phyloP scores from a whole-genome alignment of 805 yeast species.

The Ogataea methanolica region DNA sequence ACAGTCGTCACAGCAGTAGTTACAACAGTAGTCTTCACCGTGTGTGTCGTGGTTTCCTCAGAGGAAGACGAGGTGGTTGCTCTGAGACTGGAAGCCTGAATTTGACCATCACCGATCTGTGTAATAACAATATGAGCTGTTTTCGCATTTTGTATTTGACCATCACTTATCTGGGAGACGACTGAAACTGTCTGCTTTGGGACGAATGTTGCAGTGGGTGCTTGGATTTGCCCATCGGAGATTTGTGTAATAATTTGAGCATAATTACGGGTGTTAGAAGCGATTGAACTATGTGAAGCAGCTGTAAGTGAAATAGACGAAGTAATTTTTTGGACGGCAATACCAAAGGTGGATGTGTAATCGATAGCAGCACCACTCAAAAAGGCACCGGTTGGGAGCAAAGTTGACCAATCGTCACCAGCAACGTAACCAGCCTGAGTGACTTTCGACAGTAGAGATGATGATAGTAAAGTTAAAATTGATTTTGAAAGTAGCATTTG shows the following conservation, averaged over 20 bases:
- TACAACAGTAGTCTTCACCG: conserved; percentile 8
- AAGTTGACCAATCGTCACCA: conserved; percentile 59
- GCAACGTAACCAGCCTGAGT: conserved; percentile 42
- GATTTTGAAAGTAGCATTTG: not conserved
- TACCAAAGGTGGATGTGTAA: conserved; percentile 57
- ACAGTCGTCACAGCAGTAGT: conserved; percentile 9
- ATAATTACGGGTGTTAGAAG: conserved; percentile 37
- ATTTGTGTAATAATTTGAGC: conserved; percentile 33
- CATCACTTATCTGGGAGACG: conserved; percentile 41
- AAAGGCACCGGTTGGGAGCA: conserved; percentile 54
- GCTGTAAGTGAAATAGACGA: conserved; percentile 28
- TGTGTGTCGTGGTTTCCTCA: conserved; percentile 11
- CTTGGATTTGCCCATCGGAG: conserved; percentile 41
- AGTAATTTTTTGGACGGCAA: conserved; percentile 53
- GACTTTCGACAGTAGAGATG: conserved; percentile 22
- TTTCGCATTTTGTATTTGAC: conserved; percentile 40
- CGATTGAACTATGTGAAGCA: conserved; percentile 9
- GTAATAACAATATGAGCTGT: conserved; percentile 32
- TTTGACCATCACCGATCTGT: conserved; percentile 49
- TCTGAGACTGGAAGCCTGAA: conserved; percentile 21
- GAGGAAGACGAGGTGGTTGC: conserved; percentile 1
- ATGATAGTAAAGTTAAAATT: not conserved
- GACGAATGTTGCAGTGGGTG: conserved; percentile 23
- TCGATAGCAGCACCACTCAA: conserved; percentile 52
- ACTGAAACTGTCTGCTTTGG: conserved; percentile 23